A percentile compares a stretch with the other conserved stretches of the same genome.
These are phyloP conservation scores for Geopyxis carbonaria DNA, from an alignment of 495 filamentous ascomycete species.

Conservation along the genomic window DNA sequence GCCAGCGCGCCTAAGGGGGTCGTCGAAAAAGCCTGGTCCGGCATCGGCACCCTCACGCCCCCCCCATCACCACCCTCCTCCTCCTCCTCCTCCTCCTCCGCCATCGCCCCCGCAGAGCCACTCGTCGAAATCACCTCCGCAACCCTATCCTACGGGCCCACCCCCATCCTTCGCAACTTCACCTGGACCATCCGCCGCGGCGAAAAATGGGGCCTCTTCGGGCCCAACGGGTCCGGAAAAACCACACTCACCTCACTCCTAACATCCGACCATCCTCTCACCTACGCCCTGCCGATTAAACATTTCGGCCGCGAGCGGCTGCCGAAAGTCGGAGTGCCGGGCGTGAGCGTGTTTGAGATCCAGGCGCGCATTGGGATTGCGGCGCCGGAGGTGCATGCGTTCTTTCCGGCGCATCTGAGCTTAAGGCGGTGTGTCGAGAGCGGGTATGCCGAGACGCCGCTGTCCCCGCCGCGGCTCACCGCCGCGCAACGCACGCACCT, in stretches of 20 bases:
- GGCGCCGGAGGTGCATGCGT: conserved; percentile 80
- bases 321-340: conserved; percentile 50
- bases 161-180: conserved; percentile 64
- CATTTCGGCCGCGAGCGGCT: conserved; percentile 63
- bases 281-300: conserved; percentile 72
- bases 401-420: conserved; percentile 68
- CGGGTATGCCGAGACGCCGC: conserved; percentile 79
- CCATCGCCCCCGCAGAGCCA: conserved; percentile 31
- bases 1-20: conserved; percentile 24
- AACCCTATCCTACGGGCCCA: conserved; percentile 59
- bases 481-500: conserved; percentile 27
- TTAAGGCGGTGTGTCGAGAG: conserved; percentile 60
- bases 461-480: conserved; percentile 45
- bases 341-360: conserved; percentile 80
- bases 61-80: neutral
- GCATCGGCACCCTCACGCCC: conserved; percentile 15
- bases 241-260: conserved; percentile 84
- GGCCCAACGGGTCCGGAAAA: conserved; percentile 79
- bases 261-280: conserved; percentile 86
- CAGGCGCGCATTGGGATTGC: conserved; percentile 81
- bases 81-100: too few relatives aligned
- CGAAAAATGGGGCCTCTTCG: conserved; percentile 79
- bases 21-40: conserved; percentile 22
- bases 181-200: conserved; percentile 70
- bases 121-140: conserved; percentile 78